Evolutionary conservation across 1,284 basidiomycete species (phyloP), one percentile per base, ranked within the genome.

Genomic region (Trichosporon coremiiforme): DNA sequence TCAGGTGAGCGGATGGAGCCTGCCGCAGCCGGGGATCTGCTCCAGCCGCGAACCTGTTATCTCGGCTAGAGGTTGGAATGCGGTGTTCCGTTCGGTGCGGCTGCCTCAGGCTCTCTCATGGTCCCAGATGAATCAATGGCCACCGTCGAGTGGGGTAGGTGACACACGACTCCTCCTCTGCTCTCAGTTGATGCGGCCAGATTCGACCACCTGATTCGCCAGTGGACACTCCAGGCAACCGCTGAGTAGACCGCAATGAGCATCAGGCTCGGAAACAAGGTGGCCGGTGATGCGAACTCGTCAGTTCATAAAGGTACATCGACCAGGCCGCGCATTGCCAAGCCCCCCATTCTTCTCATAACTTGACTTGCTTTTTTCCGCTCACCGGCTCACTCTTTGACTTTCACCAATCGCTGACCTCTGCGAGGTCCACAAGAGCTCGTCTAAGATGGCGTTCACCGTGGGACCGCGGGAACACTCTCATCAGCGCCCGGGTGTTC

Each of bases 241-340:
- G 36, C 36, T 38, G 4, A 10, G 36, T 6, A 12, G 36, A 12
- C 6, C 10, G 10, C 36, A 38, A 12, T 2, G 2, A n/a, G 10
- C 36, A 2, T 38, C 36, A 12, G 12, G 36, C 8, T 20, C 12
- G 53, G 41, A 45, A 45, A 45, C 41, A n/a, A 45, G 41, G 22
- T 12, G 22, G 53, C 53, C 53, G 29, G 10, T 4, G 9, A 29
- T 13, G 25, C 25, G 22, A 29, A 7, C 9, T 29, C 10, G 53
- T 29, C 22, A 25, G 41, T 45, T 45, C 41, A 55, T 55, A 55
- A 55, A 55, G 53, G 53, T 55, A 55, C 53, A 29, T 29, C 53
- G 53, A 25, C 22, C 53, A 55, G 53, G 53, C 31, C 53, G 22
- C 22, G 12, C 22, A 25, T 10, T 29, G 53, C 53, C 53, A 29